A percentile compares a stretch with the other conserved stretches of the same genome.
phyloP scores from a whole-genome alignment of 768 basidiomycete species.

The Fomitopsis pulvina region DNA sequence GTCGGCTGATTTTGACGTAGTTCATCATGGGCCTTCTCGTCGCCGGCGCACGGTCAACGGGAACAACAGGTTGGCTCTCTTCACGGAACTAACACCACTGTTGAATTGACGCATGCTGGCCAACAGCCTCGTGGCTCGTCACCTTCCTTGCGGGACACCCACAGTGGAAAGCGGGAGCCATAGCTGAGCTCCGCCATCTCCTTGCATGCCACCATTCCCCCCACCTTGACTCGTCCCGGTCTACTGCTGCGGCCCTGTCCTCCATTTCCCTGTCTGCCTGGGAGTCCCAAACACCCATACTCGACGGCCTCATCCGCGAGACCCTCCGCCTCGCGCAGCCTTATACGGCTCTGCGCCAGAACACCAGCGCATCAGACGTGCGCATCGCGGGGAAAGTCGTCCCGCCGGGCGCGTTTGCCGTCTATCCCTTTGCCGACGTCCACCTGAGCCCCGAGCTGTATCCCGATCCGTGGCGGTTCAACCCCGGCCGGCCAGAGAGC shows the following conservation, averaged over 20 bases:
- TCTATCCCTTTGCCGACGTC: constrained; percentile 77
- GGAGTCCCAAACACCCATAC: constrained; percentile 62
- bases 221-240: constrained; percentile 14
- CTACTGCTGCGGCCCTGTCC: constrained; percentile 43
- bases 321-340: constrained; percentile 76
- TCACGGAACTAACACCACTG: not conserved
- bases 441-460: constrained; percentile 70
- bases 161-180: constrained; percentile 60
- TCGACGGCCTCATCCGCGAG: constrained; percentile 70
- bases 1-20: constrained; percentile 37
- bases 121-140: constrained; percentile 62
- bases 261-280: constrained; percentile 61
- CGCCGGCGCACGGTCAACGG: constrained; percentile 76
- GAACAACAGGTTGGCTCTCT: constrained; percentile 49
- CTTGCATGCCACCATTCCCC: constrained; percentile 21
- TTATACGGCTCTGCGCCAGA: constrained; percentile 75
- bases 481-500: constrained; percentile 46
- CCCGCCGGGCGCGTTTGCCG: constrained; percentile 67
- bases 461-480: constrained; percentile 72
- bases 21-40: constrained; percentile 80
- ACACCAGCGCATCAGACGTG: constrained; percentile 58
- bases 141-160: constrained; percentile 64
- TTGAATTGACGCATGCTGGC: not conserved
- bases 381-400: constrained; percentile 64
- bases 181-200: constrained; percentile 51